A percentile compares a stretch with the other conserved stretches of the same genome.
Conservation (phyloP, 768 basidiomycete genomes). For the Pisolithus marmoratus region DNA sequence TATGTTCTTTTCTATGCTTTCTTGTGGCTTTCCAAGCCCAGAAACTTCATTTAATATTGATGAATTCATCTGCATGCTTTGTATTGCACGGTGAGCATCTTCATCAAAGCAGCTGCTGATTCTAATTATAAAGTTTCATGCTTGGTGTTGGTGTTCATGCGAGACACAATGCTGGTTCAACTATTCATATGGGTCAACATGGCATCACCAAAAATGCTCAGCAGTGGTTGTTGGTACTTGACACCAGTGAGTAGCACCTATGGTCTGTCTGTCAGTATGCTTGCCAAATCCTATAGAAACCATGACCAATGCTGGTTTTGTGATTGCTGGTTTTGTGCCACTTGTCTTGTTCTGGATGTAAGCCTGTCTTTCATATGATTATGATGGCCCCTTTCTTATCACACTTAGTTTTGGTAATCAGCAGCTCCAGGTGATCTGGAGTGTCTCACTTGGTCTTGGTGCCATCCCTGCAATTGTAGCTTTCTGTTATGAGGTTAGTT, state of each 20-base stretch:
- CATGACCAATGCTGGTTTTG: constrained; percentile 86
- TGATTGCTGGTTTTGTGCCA: constrained; percentile 74
- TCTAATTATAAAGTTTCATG: no score
- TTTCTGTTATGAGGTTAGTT: no score
- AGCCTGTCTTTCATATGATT: constrained; percentile 20
- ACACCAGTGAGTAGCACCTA: constrained; percentile 61
- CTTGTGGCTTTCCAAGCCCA: no score
- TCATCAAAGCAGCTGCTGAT: constrained; percentile 40
- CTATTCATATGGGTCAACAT: constrained; percentile 80
- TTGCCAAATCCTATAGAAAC: constrained; percentile 40
- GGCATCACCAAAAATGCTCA: constrained; percentile 74
- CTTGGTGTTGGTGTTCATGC: no score
- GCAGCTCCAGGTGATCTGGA: constrained; percentile 84
- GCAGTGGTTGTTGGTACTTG: constrained; percentile 80
- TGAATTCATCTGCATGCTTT: no score
- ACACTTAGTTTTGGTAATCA: constrained; percentile 59
- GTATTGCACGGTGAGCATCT: no score
- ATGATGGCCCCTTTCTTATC: neutral
- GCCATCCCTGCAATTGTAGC: constrained; percentile 68
- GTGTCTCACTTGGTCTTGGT: constrained; percentile 80
- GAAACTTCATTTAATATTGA: no score
- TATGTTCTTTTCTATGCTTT: no score
- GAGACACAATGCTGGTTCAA: constrained; percentile 86
- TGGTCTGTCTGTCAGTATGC: constrained; percentile 2
- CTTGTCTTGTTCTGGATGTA: constrained; percentile 87